Base-by-base conservation (phyloP, 1,284 basidiomycete genomes). In the Ustilago cynodontis region DNA sequence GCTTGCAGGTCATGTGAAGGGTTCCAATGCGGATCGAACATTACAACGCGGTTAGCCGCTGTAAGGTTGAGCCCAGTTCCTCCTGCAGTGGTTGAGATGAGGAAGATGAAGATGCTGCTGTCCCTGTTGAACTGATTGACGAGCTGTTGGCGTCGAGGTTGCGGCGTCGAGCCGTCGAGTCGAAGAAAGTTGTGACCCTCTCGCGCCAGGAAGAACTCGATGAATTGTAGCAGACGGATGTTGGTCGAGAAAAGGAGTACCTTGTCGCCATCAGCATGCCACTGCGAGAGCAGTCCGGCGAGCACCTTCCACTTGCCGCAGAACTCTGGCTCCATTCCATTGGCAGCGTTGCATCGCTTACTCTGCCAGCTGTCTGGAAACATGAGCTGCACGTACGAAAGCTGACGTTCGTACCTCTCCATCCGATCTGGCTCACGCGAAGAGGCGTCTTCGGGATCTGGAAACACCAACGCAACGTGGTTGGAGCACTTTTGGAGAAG, bases 231-330 rank as follows among this genome's bases (percentile, higher is more conserved):
- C 18, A 95, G 87, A 82, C 93, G 93, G 65, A 93, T 90, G 1
- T 92, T 92, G 83, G 93, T 93, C 2, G 93, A 94, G 86, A 95
- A 95, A n/a, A 80, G 43, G 10, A 80, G 65, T 33, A 85, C 85
- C 71, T 92, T 94, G 64, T 83, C 86, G 7, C 81, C 77, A 1
- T 87, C 82, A 0, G 60, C 51, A n/a, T 87, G 79, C 88, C 88
- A 89, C 7, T 85, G 74, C 33, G 86, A 88, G 18, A 94, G 87
- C 0, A 94, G 87, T 0, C 88, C 87, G 65, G 91, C 88, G 18
- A 94, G 86, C 0, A 92, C 90, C 91, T 93, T 79, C 93, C 93
- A 95, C 87, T 95, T 95, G 2, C 94, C 94, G 79, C 94, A 95
- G 65, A 90, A 90, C 43, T 74, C 80, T 0, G 85, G 79, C 29